Evolutionary conservation across 2,329 filamentous ascomycete genomes (phyloP).

Genomic region (Emmonsiellopsis sp.): DNA sequence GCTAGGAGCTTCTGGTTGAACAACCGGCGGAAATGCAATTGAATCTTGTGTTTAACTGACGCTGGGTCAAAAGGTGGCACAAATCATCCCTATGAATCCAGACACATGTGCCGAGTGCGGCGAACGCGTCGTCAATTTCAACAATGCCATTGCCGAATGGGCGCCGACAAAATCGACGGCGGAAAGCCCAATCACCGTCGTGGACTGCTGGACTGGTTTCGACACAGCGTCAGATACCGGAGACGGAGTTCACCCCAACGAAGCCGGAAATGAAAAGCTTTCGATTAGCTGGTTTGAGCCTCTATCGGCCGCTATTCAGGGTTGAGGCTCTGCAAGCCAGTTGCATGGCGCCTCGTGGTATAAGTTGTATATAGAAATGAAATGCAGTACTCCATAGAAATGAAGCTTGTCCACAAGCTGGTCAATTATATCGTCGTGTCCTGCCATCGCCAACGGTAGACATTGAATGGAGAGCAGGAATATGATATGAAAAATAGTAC

Average conservation of each 20-base stretch:
- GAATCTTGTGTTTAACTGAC: neutral
- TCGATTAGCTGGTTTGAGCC: conserved; percentile 1
- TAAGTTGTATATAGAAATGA: too few relatives aligned
- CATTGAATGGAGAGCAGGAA: too few relatives aligned
- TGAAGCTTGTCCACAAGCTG: too few relatives aligned
- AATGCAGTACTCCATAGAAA: too few relatives aligned
- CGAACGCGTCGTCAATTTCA: conserved; percentile 19
- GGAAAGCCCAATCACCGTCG: conserved; percentile 10
- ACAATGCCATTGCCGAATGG: conserved; percentile 34
- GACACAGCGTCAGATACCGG: neutral
- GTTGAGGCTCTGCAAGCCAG: neutral
- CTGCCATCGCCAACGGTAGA: too few relatives aligned
- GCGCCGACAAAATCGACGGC: conserved; percentile 12
- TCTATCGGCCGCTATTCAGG: neutral
- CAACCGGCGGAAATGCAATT: neutral
- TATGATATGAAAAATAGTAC: too few relatives aligned
- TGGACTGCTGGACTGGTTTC: conserved; percentile 6
- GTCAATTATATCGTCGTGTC: too few relatives aligned
- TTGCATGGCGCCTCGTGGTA: too few relatives aligned
- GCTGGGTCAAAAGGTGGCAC: conserved; percentile 14
- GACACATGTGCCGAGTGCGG: conserved; percentile 19
- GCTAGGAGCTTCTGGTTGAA: neutral
- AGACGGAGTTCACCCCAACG: conserved; percentile 1
- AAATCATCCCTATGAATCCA: conserved; percentile 27
- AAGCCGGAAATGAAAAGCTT: conserved; percentile 1